Conservation (phyloP, 768 basidiomycete species). For the Tubosaeta brunneosetosa region DNA sequence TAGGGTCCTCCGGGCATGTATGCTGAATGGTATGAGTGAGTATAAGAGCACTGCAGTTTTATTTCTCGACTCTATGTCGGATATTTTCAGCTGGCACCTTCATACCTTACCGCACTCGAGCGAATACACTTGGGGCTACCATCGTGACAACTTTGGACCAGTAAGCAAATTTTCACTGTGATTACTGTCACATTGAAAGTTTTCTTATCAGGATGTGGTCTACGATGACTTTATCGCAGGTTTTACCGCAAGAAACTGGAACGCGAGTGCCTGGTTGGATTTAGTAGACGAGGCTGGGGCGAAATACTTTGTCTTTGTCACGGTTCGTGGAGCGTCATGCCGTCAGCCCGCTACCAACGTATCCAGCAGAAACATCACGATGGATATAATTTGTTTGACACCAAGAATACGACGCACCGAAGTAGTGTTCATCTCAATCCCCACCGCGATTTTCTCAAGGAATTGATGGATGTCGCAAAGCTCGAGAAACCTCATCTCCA, state of each 20-base stretch:
- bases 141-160: slow-evolving; percentile 44
- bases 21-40: slow-evolving; percentile 56
- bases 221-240: slow-evolving; percentile 58
- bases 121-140: slow-evolving; percentile 45
- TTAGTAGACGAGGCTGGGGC: slow-evolving; percentile 53
- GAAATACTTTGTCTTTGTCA: slow-evolving; percentile 57
- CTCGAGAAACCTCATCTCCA: slow-evolving; percentile 46
- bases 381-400: slow-evolving; percentile 54
- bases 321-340: slow-evolving; percentile 29
- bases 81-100: slow-evolving; percentile 33
- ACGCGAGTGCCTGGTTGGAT: slow-evolving; percentile 51
- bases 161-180: slow-evolving; percentile 20
- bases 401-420: slow-evolving; percentile 48
- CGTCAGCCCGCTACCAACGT: not conserved
- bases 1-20: slow-evolving; percentile 40
- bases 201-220: slow-evolving; percentile 33
- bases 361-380: slow-evolving; percentile 54
- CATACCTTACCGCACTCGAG: slow-evolving; percentile 34
- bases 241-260: slow-evolving; percentile 50
- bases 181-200: not conserved
- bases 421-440: slow-evolving; percentile 47
- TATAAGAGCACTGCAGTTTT: slow-evolving; percentile 6
- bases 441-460: slow-evolving; percentile 46
- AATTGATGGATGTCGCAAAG: slow-evolving; percentile 48
- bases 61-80: not conserved